These are phyloP conservation scores for Ophiostoma perfectum DNA, from an alignment of 2,329 filamentous ascomycete species.

Conservation along the genomic window DNA sequence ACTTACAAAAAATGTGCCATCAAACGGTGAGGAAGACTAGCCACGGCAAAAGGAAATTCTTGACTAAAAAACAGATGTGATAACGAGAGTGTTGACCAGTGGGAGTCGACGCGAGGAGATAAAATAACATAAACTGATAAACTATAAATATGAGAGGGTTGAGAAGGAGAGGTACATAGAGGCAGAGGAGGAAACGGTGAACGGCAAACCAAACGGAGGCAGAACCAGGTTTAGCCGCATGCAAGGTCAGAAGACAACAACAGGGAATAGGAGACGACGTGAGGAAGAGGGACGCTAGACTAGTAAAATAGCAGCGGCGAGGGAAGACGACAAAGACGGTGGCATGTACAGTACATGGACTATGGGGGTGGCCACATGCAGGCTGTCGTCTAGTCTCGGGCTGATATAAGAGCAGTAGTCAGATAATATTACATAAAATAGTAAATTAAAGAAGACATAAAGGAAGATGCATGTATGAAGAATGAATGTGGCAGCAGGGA, in stretches of 20 bases:
- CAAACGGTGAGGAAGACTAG: neutral
- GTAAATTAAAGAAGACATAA: no score
- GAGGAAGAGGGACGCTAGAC: neutral
- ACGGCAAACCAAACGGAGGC: conserved; percentile 21
- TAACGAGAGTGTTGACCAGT: neutral
- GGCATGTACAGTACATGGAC: conserved; percentile 24
- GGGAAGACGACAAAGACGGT: conserved; percentile 12
- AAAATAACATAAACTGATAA: neutral
- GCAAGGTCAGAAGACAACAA: conserved; percentile 16
- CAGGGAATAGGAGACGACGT: neutral
- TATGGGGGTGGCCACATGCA: conserved; percentile 16
- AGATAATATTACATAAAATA: conserved; percentile 7
- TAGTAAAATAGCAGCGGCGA: neutral
- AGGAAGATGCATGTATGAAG: neutral
- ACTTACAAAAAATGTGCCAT: neutral
- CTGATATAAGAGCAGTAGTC: conserved; percentile 22
- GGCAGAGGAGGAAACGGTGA: neutral
- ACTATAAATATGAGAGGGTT: neutral
- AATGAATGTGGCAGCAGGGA: conserved; percentile 17
- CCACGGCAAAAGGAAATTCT: neutral
- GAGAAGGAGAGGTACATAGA: neutral
- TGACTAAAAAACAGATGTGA: neutral
- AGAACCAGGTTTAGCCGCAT: conserved; percentile 23
- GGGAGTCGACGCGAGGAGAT: neutral
- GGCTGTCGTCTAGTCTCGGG: conserved; percentile 18